Evolutionary conservation across 306 rosid species (phyloP), one percentile per base, ranked within the genome.

Genomic region (Coriaria nepalensis): DNA sequence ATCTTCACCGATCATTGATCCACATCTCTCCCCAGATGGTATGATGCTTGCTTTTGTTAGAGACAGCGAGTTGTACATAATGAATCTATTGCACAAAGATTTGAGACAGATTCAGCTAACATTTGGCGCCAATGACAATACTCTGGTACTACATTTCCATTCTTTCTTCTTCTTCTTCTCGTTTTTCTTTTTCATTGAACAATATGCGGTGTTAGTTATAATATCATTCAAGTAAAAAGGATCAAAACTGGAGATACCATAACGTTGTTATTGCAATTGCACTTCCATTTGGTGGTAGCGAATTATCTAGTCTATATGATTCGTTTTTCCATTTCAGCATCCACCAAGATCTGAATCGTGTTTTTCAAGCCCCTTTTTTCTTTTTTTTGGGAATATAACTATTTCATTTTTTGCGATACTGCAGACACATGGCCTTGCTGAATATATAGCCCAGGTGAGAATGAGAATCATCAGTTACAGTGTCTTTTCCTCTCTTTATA

Each of bases 391-490:
- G 29, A 20, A 20, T 20, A 20, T 20, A 20, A 20, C 3, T 3
- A 20, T 20, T 20, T 3, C 43, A 20, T 52, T n/a, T 53, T 55
- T 43, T 5, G 9, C 13, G 32, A 6, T 32, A 55, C 13, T 43
- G 85, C 93, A 90, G 98, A 77, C 66, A 57, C 85, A 79, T 53
- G 98, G 98, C 56, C 72, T 81, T 53, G 95, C 98, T 0, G 98
- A 90, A 65, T 90, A 90, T 73, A 90, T 90, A 64, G 98, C 98
- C 56, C 93, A 79, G 98, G 98, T 90, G 78, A 74, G 93, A 61
- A 62, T 52, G 44, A 32, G 33, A 57, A 29, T 37, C 15, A 10
- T 29, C 5, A 44, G 29, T 47, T n/a, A n/a, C 20, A 20, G 29
- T 57, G 46, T n/a, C 37, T 46, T 47, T 11, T 33, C 35, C 35